Evolutionary conservation across 2,329 filamentous ascomycete genomes (phyloP).

Genomic region (Aspergillus persii): DNA sequence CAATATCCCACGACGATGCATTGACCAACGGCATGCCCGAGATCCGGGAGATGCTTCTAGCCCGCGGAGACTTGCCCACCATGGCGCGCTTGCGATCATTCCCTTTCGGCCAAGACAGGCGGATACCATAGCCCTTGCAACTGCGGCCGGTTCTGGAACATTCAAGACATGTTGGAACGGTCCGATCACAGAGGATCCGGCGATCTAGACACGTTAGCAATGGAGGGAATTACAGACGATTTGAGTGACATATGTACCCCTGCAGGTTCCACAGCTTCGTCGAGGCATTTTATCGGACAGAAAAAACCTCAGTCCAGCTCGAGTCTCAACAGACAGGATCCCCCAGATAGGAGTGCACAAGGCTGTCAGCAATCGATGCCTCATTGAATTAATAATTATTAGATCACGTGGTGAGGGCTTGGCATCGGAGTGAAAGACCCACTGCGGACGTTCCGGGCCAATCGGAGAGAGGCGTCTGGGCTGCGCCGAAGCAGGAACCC

Average conservation of each 20-base stretch:
- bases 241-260: slow-evolving; percentile 1
- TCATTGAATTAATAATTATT: no score
- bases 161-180: slow-evolving; percentile 4
- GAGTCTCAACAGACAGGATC: neutral
- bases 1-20: slow-evolving; percentile 7
- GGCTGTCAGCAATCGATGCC: no score
- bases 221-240: neutral
- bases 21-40: neutral
- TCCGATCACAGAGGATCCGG: slow-evolving; percentile 8
- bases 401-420: no score
- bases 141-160: slow-evolving; percentile 1
- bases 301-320: neutral
- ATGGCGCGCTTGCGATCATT: slow-evolving; percentile 6
- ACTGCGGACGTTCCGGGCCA: no score
- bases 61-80: neutral
- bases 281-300: neutral
- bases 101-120: slow-evolving; percentile 9
- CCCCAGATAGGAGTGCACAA: no score
- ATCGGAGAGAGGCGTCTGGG: no score
- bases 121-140: slow-evolving; percentile 11
- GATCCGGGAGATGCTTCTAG: neutral
- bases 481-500: no score
- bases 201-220: slow-evolving; percentile 1
- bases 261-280: slow-evolving; percentile 7
- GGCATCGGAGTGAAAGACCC: no score